Evolutionary conservation across 2,329 filamentous ascomycete species (phyloP), one percentile per base, ranked within the genome.

Genomic region (Stachybotrys elegans): DNA sequence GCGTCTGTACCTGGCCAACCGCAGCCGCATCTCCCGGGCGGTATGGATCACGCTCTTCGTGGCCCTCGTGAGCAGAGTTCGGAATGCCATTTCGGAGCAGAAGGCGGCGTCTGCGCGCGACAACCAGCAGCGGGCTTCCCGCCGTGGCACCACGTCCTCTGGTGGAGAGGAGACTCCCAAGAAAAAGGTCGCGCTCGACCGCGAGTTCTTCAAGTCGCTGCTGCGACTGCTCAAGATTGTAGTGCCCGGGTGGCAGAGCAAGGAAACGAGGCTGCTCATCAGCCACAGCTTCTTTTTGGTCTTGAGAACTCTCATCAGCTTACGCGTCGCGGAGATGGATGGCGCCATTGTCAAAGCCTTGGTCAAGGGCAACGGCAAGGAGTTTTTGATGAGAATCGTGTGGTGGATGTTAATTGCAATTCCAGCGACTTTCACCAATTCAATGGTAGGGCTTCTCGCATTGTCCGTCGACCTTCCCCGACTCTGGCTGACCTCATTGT

Each of bases 371-470:
- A 93, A 85, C 53, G 93, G 92, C 14, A 88, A 82, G 64, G 90
- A 95, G 52, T 98, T 98, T 54, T 61, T 97, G 56, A 83, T 84
- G 54, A 83, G 89, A 1, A 83, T 98, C 55, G 79, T 94, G 6
- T 96, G 92, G 90, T 98, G 93, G 93, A 98, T 98, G 93, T 65
- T 92, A 44, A 93, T 98, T 52, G 92, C 93, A 21, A 78, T 98
- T 14, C 93, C 93, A 9, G 93, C 93, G 2, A 97, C 93, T 0
- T 96, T 97, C 63, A 98, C 93, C 32, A 98, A 98, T 66, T 96
- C 91, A 1, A 98, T 98, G 93, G 88, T 93, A 66, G 65, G 79
- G 63, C 25, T 8, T 37, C 36, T 4, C 5, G 9, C 14, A 16
- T 22, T 20, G 19, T 21, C 14, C 14, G 7, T 14, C 13, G 31